Percentiles rank a stretch among this genome's conserved stretches.
Conservation (phyloP, 371 early-diverging fungal genomes). For the Mucor saturninus region DNA sequence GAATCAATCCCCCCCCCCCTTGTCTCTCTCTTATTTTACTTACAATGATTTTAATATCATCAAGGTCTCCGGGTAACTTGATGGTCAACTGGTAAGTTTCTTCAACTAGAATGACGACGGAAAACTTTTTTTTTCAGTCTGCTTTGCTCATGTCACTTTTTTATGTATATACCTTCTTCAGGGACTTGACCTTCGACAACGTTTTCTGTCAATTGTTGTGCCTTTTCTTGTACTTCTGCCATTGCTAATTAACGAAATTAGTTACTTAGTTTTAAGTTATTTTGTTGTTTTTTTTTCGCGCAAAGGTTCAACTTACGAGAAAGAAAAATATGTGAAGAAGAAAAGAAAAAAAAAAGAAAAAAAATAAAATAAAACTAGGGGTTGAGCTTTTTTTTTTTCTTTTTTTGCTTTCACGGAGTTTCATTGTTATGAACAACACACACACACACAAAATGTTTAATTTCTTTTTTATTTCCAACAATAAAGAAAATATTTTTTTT, state of each 20-base stretch:
- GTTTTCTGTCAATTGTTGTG: conserved; percentile 13
- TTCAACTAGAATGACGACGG: conserved; percentile 38
- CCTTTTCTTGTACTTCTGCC: conserved; percentile 20
- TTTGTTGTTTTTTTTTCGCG: no score
- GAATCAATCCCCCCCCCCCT: no score
- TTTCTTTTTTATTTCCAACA: no score
- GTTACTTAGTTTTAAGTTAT: not conserved
- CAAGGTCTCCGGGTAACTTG: conserved; percentile 60
- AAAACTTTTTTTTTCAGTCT: no score
- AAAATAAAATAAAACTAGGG: not conserved
- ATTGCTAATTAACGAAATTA: not conserved
- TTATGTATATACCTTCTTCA: conserved; percentile 21
- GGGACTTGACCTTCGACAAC: conserved; percentile 18
- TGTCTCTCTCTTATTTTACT: conserved; percentile 2
- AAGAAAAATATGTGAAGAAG: no score
- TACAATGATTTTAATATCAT: conserved; percentile 61
- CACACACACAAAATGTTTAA: no score
- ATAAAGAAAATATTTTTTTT: no score
- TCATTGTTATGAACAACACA: no score
- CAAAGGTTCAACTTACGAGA: no score
- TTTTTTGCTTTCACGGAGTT: not conserved
- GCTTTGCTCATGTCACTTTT: not conserved
- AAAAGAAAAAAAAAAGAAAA: not conserved
- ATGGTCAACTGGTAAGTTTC: conserved; percentile 63
- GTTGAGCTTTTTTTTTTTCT: not conserved